These are phyloP conservation scores for Kazachstania kunashirensis DNA, from an alignment of 805 yeast species.

Conservation along the genomic window DNA sequence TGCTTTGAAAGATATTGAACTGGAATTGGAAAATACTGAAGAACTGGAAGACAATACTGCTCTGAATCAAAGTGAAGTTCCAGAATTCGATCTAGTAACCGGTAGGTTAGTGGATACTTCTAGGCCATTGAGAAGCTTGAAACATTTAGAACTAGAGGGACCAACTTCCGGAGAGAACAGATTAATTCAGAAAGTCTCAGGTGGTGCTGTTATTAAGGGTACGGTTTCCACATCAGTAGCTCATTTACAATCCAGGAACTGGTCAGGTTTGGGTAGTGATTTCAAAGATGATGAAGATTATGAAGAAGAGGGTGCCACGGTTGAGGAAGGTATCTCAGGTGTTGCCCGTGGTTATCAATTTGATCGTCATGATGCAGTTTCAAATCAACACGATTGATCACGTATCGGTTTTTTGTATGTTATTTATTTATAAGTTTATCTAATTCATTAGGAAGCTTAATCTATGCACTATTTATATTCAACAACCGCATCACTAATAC, in stretches of 20 bases:
- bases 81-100: constrained; percentile 81
- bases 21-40: constrained; percentile 23
- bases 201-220: constrained; percentile 54
- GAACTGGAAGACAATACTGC: constrained; percentile 10
- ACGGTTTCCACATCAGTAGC: constrained; percentile 87
- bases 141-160: constrained; percentile 54
- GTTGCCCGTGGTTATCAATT: constrained; percentile 77
- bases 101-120: constrained; percentile 64
- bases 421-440: no score
- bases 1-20: constrained; percentile 33
- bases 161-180: constrained; percentile 26
- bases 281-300: constrained; percentile 38
- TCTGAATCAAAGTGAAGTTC: constrained; percentile 35
- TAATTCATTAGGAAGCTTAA: no score
- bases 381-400: background rate
- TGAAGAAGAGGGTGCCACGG: constrained; percentile 58
- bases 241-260: constrained; percentile 56
- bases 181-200: constrained; percentile 48
- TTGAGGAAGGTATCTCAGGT: constrained; percentile 79
- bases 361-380: constrained; percentile 22
- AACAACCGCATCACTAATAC: background rate
- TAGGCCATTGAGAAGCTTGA: constrained; percentile 60
- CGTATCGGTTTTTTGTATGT: background rate
- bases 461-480: background rate
- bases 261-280: constrained; percentile 93